Evolutionary conservation across 2,329 filamentous ascomycete species (phyloP).

Genomic region (Apiospora hydei): DNA sequence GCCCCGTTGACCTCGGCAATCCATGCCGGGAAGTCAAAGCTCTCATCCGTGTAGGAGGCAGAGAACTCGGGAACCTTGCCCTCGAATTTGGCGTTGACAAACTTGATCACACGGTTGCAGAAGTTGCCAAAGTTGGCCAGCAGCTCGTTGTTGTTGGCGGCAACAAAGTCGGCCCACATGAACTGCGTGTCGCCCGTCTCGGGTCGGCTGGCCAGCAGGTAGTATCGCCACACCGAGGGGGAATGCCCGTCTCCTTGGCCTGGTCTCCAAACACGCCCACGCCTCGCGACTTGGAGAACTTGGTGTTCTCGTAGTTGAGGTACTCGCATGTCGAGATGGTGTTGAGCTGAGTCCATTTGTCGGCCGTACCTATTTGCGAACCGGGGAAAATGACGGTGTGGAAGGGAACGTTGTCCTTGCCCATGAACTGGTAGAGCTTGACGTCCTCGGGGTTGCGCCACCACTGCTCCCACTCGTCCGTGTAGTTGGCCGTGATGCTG

Average conservation of each 20-base stretch:
- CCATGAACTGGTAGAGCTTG: constrained; percentile 79
- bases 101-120: constrained; percentile 77
- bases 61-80: constrained; percentile 70
- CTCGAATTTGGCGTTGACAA: constrained; percentile 78
- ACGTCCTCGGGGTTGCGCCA: constrained; percentile 78
- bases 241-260: constrained; percentile 73
- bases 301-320: constrained; percentile 73
- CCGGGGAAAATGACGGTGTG: constrained; percentile 80
- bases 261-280: constrained; percentile 79
- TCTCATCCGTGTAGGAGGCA: constrained; percentile 62
- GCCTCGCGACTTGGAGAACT: constrained; percentile 78
- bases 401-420: constrained; percentile 77
- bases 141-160: constrained; percentile 77
- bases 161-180: constrained; percentile 75
- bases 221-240: constrained; percentile 80
- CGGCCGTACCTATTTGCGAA: constrained; percentile 72
- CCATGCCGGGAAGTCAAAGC: constrained; percentile 53
- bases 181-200: constrained; percentile 79
- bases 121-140: constrained; percentile 71
- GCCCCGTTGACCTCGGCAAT: constrained; percentile 51
- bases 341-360: constrained; percentile 78
- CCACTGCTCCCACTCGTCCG: constrained; percentile 76
- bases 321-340: constrained; percentile 78
- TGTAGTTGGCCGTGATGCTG: constrained; percentile 79
- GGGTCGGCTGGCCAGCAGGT: constrained; percentile 74